Evolutionary conservation across 768 basidiomycete genomes (phyloP), one percentile per base, ranked within the genome.

Genomic region (Pleurotus djamor): DNA sequence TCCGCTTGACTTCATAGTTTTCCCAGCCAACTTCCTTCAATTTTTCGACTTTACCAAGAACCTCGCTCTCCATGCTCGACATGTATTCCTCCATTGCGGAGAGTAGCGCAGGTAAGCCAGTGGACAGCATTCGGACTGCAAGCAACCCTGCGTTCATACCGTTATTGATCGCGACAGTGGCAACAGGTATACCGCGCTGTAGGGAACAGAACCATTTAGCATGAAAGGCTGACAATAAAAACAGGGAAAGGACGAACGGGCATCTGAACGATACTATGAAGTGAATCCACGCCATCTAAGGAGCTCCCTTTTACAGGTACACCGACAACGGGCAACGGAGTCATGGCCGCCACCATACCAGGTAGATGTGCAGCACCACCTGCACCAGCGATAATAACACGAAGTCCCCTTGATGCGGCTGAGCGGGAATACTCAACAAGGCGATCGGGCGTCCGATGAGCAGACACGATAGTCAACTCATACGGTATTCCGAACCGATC

Each of bases 221-320:
- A 43, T 28, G 57, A 12, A 54, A 21, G 13, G 2, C 4, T 51
- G 10, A 35, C 41, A 7, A 57, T 49, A 17, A 45, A 52, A 38
- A 64, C n/a, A 9, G 51, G n/a, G 34, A 59, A 35, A 45, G 5
- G 12, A 81, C 92, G 65, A 69, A 95, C 94, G 16, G 97, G 97
- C 97, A 99, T 99, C 75, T 98, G 97, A 7, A 99, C 95, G 64
- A 99, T 98, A 69, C 92, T 95, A 68, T 97, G 87, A 66, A 99
- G 73, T n/a, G 94, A 94, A 73, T 98, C 97, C 0, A 99, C 94
- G 0, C 97, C 97, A 70, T 97, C 96, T 10, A 98, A 79, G 0
- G 87, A 82, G 70, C 93, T 94, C 9, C 93, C 96, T 70, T 95
- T 97, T 58, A 99, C 97, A 2, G 97, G 97, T 0, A 99, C 97